Evolutionary conservation across 2,329 filamentous ascomycete genomes (phyloP).

Genomic region (Xylariomycetidae sp.): DNA sequence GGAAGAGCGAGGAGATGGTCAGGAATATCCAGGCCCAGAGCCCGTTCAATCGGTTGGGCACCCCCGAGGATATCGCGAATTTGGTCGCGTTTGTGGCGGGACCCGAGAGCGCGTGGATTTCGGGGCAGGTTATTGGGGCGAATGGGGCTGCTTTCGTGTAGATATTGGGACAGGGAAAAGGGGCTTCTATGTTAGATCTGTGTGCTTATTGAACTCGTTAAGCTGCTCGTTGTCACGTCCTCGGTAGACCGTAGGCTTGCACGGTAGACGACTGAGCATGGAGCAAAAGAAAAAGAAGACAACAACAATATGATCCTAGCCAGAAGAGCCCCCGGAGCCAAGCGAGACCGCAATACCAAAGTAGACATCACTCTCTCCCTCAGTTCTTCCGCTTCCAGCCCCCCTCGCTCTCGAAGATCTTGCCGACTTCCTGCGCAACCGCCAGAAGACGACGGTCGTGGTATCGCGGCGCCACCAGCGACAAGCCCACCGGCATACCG

Average conservation of each 20-base stretch:
- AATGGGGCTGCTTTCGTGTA: conserved; percentile 12
- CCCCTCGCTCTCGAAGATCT: conserved; percentile 33
- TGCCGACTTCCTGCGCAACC: conserved; percentile 32
- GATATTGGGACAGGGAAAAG: too few species aligned
- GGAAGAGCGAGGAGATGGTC: conserved; percentile 40
- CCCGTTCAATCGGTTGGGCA: conserved; percentile 40
- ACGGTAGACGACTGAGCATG: too few species aligned
- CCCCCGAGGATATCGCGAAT: conserved; percentile 43
- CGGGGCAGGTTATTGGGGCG: conserved; percentile 11
- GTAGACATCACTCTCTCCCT: too few species aligned
- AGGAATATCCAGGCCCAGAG: conserved; percentile 33
- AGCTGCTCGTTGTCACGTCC: too few species aligned
- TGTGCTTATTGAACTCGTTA: too few species aligned
- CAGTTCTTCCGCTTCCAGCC: conserved; percentile 24
- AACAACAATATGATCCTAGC: too few species aligned
- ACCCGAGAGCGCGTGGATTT: conserved; percentile 8
- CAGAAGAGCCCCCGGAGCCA: too few species aligned
- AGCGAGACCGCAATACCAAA: too few species aligned
- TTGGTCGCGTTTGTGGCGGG: conserved; percentile 36
- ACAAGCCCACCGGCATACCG: conserved; percentile 54
- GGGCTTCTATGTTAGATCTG: too few species aligned
- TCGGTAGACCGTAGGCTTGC: too few species aligned
- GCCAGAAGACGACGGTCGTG: conserved; percentile 35
- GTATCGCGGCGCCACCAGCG: conserved; percentile 42
- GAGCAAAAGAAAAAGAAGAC: too few species aligned